Evolutionary conservation across 352 stramenopile genomes (phyloP).

Genomic region (Pythium sukuiense): DNA sequence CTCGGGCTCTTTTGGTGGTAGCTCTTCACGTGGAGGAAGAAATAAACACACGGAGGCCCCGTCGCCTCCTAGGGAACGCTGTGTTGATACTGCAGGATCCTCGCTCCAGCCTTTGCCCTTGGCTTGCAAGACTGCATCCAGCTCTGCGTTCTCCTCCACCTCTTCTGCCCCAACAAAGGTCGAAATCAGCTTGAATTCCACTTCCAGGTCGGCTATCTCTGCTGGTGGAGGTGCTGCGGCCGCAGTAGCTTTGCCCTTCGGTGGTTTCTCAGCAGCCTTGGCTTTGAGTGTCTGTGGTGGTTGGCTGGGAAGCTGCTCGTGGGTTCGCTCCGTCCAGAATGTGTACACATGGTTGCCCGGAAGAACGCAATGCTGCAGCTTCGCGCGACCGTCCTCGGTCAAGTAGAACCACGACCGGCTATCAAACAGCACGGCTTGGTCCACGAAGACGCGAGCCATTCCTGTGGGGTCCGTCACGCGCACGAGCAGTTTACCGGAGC

Average conservation of each 20-base stretch:
- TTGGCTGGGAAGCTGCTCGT: slow-evolving; percentile 6
- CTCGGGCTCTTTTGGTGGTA: not conserved
- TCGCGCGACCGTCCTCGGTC: slow-evolving; percentile 36
- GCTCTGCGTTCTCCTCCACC: slow-evolving; percentile 17
- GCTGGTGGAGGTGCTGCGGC: not conserved
- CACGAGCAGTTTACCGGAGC: slow-evolving; percentile 54
- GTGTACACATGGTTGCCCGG: slow-evolving; percentile 66
- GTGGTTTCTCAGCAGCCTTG: not conserved
- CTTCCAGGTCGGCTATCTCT: slow-evolving; percentile 19
- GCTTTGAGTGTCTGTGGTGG: not conserved
- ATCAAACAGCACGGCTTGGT: slow-evolving; percentile 67
- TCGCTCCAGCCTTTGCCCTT: slow-evolving; percentile 25
- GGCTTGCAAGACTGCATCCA: slow-evolving; percentile 6
- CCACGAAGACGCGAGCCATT: slow-evolving; percentile 45
- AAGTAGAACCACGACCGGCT: slow-evolving; percentile 67
- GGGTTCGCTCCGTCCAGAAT: slow-evolving; percentile 59
- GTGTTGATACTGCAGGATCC: not conserved
- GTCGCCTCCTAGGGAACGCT: not conserved
- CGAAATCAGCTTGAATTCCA: slow-evolving; percentile 30
- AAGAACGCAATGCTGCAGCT: slow-evolving; percentile 42
- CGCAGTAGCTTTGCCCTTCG: not conserved
- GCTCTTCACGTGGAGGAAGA: slow-evolving; percentile 13
- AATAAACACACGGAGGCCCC: slow-evolving; percentile 15
- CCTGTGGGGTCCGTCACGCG: slow-evolving; percentile 58
- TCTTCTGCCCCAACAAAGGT: slow-evolving; percentile 21